Conservation (phyloP, 2,329 filamentous ascomycete species). For the Hypoxylon sp. region DNA sequence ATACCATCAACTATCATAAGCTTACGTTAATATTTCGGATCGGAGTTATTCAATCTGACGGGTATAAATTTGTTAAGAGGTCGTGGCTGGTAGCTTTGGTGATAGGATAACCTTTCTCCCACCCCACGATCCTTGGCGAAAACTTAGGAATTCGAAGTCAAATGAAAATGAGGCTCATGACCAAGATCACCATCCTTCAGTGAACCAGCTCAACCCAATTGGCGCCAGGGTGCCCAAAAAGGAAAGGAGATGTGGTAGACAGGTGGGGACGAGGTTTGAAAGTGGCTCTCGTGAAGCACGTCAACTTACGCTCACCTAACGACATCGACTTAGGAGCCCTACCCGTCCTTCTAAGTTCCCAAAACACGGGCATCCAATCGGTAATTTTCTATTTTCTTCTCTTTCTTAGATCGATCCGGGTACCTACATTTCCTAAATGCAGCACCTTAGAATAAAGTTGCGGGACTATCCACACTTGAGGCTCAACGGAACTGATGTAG, state of each 20-base stretch:
- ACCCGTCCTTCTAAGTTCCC: slow-evolving; percentile 4
- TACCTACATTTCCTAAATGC: slow-evolving; percentile 24
- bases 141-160: neutral
- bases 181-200: neutral
- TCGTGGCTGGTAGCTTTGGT: neutral
- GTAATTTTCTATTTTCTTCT: slow-evolving; percentile 5
- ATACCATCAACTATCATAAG: neutral
- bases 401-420: slow-evolving; percentile 17
- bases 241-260: slow-evolving; percentile 22
- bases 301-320: slow-evolving; percentile 35
- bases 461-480: slow-evolving; percentile 37
- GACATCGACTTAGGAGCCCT: slow-evolving; percentile 29
- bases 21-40: neutral
- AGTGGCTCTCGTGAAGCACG: slow-evolving; percentile 36
- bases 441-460: slow-evolving; percentile 10
- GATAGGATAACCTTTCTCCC: neutral
- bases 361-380: slow-evolving; percentile 19
- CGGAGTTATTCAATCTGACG: neutral
- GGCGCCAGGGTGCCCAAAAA: slow-evolving; percentile 12
- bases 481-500: slow-evolving; percentile 24
- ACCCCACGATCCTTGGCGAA: neutral
- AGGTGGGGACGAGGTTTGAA: slow-evolving; percentile 27
- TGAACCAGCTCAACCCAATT: slow-evolving; percentile 18
- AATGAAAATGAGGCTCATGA: neutral
- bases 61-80: neutral